Conservation (phyloP, 2,329 filamentous ascomycete genomes). For the Cladosporium sp. region DNA sequence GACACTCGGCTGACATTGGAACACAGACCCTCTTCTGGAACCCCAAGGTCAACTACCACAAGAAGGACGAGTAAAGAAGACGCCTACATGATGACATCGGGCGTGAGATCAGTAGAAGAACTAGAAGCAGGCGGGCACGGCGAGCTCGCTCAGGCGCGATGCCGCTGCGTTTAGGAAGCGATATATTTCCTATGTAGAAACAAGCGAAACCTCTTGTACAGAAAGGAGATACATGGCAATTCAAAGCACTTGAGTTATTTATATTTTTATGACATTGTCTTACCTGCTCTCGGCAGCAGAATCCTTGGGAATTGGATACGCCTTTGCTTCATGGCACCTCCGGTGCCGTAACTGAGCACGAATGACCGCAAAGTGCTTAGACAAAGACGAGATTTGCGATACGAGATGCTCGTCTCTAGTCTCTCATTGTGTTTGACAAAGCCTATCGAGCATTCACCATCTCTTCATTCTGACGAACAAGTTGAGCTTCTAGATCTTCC, state of each 20-base stretch:
- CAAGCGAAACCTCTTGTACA: conserved; percentile 6
- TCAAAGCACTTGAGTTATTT: too few species aligned
- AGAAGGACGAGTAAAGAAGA: conserved; percentile 58
- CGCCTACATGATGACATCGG: background rate
- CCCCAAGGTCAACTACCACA: conserved; percentile 91
- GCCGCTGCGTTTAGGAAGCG: background rate
- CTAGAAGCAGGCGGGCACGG: background rate
- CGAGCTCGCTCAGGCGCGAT: background rate
- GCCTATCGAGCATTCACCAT: background rate
- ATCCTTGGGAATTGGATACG: too few species aligned
- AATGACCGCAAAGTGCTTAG: too few species aligned
- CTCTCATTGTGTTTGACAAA: background rate
- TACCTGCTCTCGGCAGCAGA: too few species aligned
- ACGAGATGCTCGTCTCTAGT: too few species aligned
- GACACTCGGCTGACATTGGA: too few species aligned
- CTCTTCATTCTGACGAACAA: conserved; percentile 7
- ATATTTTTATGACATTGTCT: too few species aligned
- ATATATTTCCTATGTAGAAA: conserved; percentile 13
- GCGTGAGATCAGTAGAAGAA: background rate
- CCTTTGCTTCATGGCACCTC: too few species aligned
- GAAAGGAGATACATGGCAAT: background rate
- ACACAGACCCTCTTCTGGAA: conserved; percentile 70
- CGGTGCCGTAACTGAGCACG: too few species aligned
- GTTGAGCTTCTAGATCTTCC: conserved; percentile 22
- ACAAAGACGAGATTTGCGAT: too few species aligned